phyloP scores from a whole-genome alignment of 495 filamentous ascomycete species.

The Aspergillus nidulans region DNA sequence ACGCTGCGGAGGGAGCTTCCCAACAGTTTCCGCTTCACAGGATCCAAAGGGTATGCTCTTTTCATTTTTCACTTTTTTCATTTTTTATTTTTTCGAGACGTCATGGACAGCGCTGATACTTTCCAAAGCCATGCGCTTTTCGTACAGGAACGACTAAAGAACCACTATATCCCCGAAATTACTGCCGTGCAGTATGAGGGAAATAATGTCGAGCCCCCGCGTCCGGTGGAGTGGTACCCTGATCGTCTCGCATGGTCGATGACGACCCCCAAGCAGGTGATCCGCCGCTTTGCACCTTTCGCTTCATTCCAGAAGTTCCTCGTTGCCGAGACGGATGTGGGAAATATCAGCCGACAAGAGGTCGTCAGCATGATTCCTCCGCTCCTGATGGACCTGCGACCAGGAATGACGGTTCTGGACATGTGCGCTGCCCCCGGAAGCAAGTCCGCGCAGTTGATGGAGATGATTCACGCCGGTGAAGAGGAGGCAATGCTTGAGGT shows the following conservation, averaged over 20 bases:
- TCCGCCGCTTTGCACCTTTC: slow-evolving; percentile 88
- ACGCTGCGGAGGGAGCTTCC: slow-evolving; percentile 77
- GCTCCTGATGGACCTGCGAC: slow-evolving; percentile 81
- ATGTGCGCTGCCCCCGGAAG: slow-evolving; percentile 95
- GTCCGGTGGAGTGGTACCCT: slow-evolving; percentile 82
- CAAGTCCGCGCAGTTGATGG: slow-evolving; percentile 91
- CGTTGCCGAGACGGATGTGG: slow-evolving; percentile 94
- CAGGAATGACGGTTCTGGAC: slow-evolving; percentile 89
- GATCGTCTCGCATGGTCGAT: slow-evolving; percentile 92
- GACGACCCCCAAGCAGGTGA: slow-evolving; percentile 90
- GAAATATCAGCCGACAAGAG: slow-evolving; percentile 96
- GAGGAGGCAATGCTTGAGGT: slow-evolving; percentile 70
- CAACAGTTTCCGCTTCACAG: slow-evolving; percentile 94
- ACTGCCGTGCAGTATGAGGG: slow-evolving; percentile 76
- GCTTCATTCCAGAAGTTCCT: slow-evolving; percentile 94
- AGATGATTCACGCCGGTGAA: slow-evolving; percentile 89
- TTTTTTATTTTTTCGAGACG: background rate
- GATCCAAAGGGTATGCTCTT: slow-evolving; percentile 72
- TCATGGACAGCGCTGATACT: background rate
- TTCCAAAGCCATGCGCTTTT: slow-evolving; percentile 68
- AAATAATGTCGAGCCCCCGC: slow-evolving; percentile 71
- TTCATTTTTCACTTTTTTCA: background rate
- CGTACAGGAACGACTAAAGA: slow-evolving; percentile 77
- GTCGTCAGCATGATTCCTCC: slow-evolving; percentile 98
- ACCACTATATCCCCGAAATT: slow-evolving; percentile 87